Percentiles rank a stretch among this genome's conserved stretches.
Conservation (phyloP, 2,329 filamentous ascomycete species). For the Ceratocystis alfenasii region DNA sequence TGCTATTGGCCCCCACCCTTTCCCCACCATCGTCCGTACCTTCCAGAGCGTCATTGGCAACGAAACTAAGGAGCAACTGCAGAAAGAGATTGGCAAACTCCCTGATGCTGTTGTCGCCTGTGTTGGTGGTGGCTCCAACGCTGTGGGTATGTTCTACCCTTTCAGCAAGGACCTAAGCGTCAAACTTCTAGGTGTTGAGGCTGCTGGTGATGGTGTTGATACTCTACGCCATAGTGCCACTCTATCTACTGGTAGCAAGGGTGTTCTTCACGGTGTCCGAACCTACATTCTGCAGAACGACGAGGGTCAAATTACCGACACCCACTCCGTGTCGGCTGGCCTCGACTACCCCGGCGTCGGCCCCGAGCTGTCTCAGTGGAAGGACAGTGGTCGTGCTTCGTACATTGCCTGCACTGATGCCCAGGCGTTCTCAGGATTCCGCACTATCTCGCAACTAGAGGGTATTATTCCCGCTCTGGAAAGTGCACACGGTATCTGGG, state of each 20-base stretch:
- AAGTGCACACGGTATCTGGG: constrained; percentile 83
- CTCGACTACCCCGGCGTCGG: constrained; percentile 96
- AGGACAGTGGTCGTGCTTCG: constrained; percentile 72
- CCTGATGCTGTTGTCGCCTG: constrained; percentile 95
- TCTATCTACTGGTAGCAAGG: constrained; percentile 72
- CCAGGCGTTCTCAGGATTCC: constrained; percentile 79
- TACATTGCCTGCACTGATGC: constrained; percentile 89
- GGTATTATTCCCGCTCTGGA: constrained; percentile 96
- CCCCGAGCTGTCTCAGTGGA: constrained; percentile 84
- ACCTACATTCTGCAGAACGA: constrained; percentile 91
- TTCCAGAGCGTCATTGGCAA: constrained; percentile 95
- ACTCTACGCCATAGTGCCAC: constrained; percentile 80
- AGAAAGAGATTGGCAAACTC: constrained; percentile 69
- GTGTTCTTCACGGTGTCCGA: constrained; percentile 87
- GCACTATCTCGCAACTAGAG: constrained; percentile 72
- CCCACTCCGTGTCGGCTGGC: constrained; percentile 90
- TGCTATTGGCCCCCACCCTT: constrained; percentile 92
- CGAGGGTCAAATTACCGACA: constrained; percentile 87
- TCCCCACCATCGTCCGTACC: constrained; percentile 92
- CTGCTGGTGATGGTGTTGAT: constrained; percentile 83
- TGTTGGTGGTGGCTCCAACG: constrained; percentile 90
- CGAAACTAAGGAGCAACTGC: constrained; percentile 89
- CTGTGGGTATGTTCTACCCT: constrained; percentile 95
- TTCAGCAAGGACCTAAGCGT: constrained; percentile 78
- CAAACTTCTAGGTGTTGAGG: constrained; percentile 85